phyloP scores from a whole-genome alignment of 2,329 filamentous ascomycete species.

The Verticillium tricorpus region DNA sequence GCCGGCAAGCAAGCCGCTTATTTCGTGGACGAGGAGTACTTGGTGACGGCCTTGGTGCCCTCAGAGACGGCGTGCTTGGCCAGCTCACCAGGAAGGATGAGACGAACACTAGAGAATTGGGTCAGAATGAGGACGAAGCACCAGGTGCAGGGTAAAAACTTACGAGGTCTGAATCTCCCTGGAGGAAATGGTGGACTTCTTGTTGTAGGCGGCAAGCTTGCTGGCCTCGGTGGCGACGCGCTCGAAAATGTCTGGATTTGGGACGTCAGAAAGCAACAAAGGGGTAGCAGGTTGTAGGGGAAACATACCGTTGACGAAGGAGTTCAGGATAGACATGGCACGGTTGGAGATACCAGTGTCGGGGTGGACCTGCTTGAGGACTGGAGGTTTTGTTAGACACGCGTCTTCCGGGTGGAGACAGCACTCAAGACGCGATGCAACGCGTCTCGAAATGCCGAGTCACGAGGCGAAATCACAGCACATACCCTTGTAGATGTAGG shows the following conservation, averaged over 20 bases:
- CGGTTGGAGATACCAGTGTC: slow-evolving; percentile 99
- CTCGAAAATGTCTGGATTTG: slow-evolving; percentile 87
- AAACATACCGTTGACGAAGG: slow-evolving; percentile 95
- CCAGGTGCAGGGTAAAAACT: slow-evolving; percentile 21
- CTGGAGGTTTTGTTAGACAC: slow-evolving; percentile 44
- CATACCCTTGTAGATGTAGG: slow-evolving; percentile 99
- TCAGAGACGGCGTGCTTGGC: slow-evolving; percentile 99
- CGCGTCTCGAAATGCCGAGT: background rate
- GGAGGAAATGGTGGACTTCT: slow-evolving; percentile 98
- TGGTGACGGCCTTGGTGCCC: slow-evolving; percentile 99
- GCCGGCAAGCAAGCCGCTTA: slow-evolving; percentile 58
- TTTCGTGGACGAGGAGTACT: slow-evolving; percentile 99
- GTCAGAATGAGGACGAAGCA: slow-evolving; percentile 49
- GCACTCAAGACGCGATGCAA: background rate
- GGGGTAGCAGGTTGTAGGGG: too few relatives aligned
- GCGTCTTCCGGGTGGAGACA: slow-evolving; percentile 5
- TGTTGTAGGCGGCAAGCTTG: slow-evolving; percentile 99
- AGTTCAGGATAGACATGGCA: slow-evolving; percentile 99
- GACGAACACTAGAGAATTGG: slow-evolving; percentile 59
- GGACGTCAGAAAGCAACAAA: too few relatives aligned
- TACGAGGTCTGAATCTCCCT: slow-evolving; percentile 45
- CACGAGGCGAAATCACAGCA: slow-evolving; percentile 5
- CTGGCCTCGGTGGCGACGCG: slow-evolving; percentile 97
- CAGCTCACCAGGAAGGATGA: slow-evolving; percentile 97
- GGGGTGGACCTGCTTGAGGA: slow-evolving; percentile 99